Evolutionary conservation across 371 early-diverging fungal species (phyloP), one percentile per base, ranked within the genome.

Genomic region (Mucor circinelloides): DNA sequence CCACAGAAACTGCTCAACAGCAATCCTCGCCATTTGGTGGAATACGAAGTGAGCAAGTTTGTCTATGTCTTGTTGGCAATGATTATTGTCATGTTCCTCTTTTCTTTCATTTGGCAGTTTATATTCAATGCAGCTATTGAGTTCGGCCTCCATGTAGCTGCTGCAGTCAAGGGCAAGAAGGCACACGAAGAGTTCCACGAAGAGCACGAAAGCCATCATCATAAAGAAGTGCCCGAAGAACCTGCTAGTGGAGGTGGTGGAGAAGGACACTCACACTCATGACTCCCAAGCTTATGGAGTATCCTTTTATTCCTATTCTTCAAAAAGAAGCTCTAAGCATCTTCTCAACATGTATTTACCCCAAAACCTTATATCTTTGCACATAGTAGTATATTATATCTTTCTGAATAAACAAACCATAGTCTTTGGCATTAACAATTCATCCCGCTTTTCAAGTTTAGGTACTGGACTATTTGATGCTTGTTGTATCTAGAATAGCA

Each of bases 61-160:
- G 46, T 68, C 7, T 68, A 68, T 63, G 72, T 72, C 1, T 50
- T 72, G n/a, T 50, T 72, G 50, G 72, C 63, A 34, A 66, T 72
- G 72, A 58, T 63, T 9, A n/a, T 68, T 17, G 23, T 62, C 25
- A 21, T 68, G 3, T 72, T 68, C 46, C 50, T 72, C n/a, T 48
- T 68, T 5, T 68, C 72, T 1, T 27, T 72, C 34, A 36, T 30
- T 12, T 68, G 68, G 68, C 72, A 72, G 52, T 62, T 62, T 27
- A 6, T 72, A 2, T 68, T 65, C 54, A 72, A 72, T 34, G 63
- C 62, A 1, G 71, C 66, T 13, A 25, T 58, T 62, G 52, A 66
- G 44, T 52, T 70, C 8, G 66, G 58, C 3, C 25, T 70, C 0
- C 66, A 70, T 63, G 58, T 70, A 2, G 60, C 56, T 2, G 70